phyloP scores from a whole-genome alignment of 2,329 filamentous ascomycete genomes.

The Exserohilum rostratum region DNA sequence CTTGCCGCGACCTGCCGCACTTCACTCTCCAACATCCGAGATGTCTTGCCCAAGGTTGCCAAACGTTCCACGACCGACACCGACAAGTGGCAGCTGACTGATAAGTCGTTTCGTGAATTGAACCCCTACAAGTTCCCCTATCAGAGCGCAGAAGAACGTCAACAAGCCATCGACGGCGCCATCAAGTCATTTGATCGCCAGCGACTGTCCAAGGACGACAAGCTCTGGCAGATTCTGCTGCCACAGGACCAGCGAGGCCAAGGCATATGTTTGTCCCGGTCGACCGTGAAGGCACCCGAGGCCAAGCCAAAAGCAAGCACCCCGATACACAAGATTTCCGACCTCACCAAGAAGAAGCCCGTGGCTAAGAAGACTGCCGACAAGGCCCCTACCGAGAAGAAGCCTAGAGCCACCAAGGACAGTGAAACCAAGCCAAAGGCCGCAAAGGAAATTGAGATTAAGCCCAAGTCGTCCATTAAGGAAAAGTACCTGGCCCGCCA shows the following conservation, averaged over 20 bases:
- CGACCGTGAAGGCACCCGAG: slow-evolving; percentile 58
- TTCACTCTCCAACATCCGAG: slow-evolving; percentile 35
- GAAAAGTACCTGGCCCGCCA: slow-evolving; percentile 29
- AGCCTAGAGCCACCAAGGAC: slow-evolving; percentile 17
- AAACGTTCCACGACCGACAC: slow-evolving; percentile 56
- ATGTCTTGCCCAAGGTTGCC: slow-evolving; percentile 57
- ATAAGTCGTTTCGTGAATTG: slow-evolving; percentile 66
- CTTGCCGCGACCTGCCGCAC: slow-evolving; percentile 43
- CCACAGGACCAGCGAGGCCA: slow-evolving; percentile 66
- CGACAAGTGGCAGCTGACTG: slow-evolving; percentile 55
- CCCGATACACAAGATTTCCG: slow-evolving; percentile 47
- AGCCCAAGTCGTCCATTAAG: slow-evolving; percentile 35
- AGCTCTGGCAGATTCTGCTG: slow-evolving; percentile 67
- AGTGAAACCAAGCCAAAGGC: slow-evolving; percentile 17
- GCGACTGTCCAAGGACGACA: slow-evolving; percentile 64
- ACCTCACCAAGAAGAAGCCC: slow-evolving; percentile 53
- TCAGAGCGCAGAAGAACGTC: slow-evolving; percentile 59
- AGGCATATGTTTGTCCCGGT: slow-evolving; percentile 64
- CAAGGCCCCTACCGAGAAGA: slow-evolving; percentile 47
- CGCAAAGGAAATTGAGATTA: slow-evolving; percentile 21
- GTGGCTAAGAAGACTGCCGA: slow-evolving; percentile 51
- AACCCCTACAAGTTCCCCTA: slow-evolving; percentile 68
- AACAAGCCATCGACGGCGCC: slow-evolving; percentile 66
- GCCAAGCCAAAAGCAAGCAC: slow-evolving; percentile 43
- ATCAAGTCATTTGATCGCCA: slow-evolving; percentile 68